Base-by-base conservation (phyloP, 352 stramenopile species). In the Blastocystis hominis region DNA sequence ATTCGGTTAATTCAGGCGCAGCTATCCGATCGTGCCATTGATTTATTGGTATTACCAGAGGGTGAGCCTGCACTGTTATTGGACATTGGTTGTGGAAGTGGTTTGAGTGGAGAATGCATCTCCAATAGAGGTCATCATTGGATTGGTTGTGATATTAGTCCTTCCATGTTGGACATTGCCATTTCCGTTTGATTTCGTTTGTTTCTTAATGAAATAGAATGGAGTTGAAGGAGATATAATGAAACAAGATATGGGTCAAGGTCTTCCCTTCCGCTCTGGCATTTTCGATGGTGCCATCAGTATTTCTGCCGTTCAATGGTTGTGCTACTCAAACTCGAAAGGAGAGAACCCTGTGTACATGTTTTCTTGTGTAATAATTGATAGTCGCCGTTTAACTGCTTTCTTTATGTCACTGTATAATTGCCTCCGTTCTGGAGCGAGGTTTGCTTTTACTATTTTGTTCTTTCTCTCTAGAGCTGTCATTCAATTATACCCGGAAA, bases 291-390 rank as follows among this genome's bases (percentile, higher is more conserved):
- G 96, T 24, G 98, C 94, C 89, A 98, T 99, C 91, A 98, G 95
- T 88, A 98, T 99, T 88, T 98, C 95, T 15, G 97, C 97, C n/a
- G 90, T 99, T 38, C 97, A 99, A 91, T 99, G 97, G 97, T 93
- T 99, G 30, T 99, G 97, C 90, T 99, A 99, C 91, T 97, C 95
- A 81, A 97, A 98, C 90, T 96, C 95, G 78, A 97, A 95, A 78
- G 92, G 96, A 70, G 95, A 99, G 90, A 96, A 92, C 68, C 92
- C 94, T 2, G 93, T 96, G 78, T 94, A 96, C 42, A 91, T 99
- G 20, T 96, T 93, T 69, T 93, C 95, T 36, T 99, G 99, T 91
- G 98, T 99, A 91, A 96, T 84, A 17, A 86, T n/a, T 2, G 6
- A 50, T 88, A 87, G 62, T 75, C 62, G 62, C 75, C 66, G 66